Conservation (phyloP, 169 alveolate genomes). For the Cardiosporidium cionae region DNA sequence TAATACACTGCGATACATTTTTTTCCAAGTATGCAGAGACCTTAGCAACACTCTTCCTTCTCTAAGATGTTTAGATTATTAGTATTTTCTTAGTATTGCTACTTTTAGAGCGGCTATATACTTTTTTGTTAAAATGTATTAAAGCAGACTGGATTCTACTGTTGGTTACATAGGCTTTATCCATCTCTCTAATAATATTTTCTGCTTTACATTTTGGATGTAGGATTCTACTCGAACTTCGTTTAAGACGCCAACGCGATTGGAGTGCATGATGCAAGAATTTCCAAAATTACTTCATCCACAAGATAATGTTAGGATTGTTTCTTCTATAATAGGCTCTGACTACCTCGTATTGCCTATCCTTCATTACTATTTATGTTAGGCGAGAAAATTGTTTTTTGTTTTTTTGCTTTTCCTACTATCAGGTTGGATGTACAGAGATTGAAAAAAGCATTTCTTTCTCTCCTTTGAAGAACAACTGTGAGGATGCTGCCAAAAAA, state of each 20-base stretch:
- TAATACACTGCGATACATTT: not conserved
- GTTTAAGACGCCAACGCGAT: conserved; percentile 87
- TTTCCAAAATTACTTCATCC: conserved; percentile 25
- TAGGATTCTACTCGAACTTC: too few species aligned
- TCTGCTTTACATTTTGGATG: too few species aligned
- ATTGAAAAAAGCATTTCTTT: conserved; percentile 38
- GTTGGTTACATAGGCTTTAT: too few species aligned
- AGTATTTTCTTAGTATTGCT: not conserved
- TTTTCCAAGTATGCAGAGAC: not conserved
- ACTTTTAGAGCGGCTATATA: not conserved
- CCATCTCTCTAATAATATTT: too few species aligned
- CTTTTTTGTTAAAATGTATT: too few species aligned
- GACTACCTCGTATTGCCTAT: not conserved
- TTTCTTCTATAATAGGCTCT: not conserved
- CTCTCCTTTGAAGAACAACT: conserved; percentile 35
- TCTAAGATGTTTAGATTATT: not conserved
- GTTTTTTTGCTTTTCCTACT: not conserved
- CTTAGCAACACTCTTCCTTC: not conserved
- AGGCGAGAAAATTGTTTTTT: too few species aligned
- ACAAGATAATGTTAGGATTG: conserved; percentile 8
- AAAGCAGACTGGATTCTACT: too few species aligned
- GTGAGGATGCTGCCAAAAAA: conserved; percentile 31
- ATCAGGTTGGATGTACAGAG: conserved; percentile 38
- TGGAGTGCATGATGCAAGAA: conserved; percentile 90
- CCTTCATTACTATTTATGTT: not conserved